Conservation (phyloP, 2,329 filamentous ascomycete genomes). For the Epichloe gansuensis region DNA sequence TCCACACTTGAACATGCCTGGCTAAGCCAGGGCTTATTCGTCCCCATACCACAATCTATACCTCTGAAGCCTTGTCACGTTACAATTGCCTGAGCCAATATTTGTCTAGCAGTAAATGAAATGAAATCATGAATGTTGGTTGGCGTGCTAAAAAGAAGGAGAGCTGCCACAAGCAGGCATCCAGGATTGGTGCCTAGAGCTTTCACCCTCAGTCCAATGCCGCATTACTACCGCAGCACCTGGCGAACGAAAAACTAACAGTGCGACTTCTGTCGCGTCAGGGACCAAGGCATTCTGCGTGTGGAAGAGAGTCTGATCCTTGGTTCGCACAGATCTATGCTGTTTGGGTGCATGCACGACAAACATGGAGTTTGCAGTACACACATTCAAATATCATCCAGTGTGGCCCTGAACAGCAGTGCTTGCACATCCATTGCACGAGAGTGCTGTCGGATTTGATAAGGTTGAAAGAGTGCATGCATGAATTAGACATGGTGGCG, state of each 20-base stretch:
- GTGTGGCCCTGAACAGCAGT: conserved; percentile 51
- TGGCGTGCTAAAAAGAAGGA: background rate
- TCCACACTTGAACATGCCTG: background rate
- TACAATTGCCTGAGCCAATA: background rate
- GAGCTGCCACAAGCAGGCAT: too few species aligned
- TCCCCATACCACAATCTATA: background rate
- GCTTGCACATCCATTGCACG: conserved; percentile 52
- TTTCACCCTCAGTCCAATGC: too few species aligned
- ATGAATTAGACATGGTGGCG: conserved; percentile 37
- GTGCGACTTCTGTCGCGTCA: background rate
- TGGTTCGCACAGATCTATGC: conserved; percentile 8
- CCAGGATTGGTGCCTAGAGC: too few species aligned
- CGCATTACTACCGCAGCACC: too few species aligned
- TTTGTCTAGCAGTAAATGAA: background rate
- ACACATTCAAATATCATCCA: conserved; percentile 58
- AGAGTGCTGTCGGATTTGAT: conserved; percentile 55
- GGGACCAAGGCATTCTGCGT: background rate
- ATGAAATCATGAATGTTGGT: background rate
- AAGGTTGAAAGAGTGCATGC: conserved; percentile 49
- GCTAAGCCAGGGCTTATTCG: background rate
- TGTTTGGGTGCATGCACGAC: conserved; percentile 41
- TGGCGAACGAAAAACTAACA: too few species aligned
- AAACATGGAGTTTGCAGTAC: conserved; percentile 55
- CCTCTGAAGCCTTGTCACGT: background rate
- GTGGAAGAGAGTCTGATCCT: background rate